phyloP scores from a whole-genome alignment of 2,329 filamentous ascomycete genomes.

The Penicillium thymicola region DNA sequence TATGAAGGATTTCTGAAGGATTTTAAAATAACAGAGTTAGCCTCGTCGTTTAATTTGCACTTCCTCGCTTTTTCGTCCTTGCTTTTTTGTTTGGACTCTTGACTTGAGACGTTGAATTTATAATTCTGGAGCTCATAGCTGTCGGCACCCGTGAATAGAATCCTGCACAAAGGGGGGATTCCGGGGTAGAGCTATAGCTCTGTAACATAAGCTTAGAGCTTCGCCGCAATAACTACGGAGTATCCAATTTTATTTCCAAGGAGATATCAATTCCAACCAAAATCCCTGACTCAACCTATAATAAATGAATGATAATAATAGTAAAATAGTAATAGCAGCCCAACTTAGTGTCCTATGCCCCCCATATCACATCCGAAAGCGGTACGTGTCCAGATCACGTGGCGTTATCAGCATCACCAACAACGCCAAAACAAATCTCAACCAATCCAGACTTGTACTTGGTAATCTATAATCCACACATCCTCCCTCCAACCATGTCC shows the following conservation, averaged over 20 bases:
- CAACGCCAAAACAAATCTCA: not conserved
- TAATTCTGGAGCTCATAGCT: not conserved
- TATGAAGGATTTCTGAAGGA: not conserved
- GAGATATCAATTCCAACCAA: not conserved
- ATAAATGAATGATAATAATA: not conserved
- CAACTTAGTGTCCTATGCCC: not conserved
- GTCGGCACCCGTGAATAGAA: not conserved
- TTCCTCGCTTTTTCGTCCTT: not conserved
- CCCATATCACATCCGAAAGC: conserved; percentile 1
- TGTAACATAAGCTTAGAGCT: not conserved
- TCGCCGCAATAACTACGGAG: not conserved
- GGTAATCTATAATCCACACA: not conserved
- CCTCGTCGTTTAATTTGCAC: not conserved
- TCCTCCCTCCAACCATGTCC: conserved; percentile 26
- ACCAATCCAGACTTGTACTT: not conserved
- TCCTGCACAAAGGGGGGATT: not conserved
- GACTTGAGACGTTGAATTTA: not conserved
- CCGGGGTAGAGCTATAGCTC: conserved; percentile 2
- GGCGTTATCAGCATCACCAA: not conserved
- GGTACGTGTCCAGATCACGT: conserved; percentile 1
- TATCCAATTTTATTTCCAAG: not conserved
- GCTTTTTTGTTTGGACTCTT: not conserved
- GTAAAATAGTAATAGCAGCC: not conserved
- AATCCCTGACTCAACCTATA: not conserved
- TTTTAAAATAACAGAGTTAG: not conserved